phyloP scores from a whole-genome alignment of 2,329 filamentous ascomycete genomes.

The Coniochaeta sp. region DNA sequence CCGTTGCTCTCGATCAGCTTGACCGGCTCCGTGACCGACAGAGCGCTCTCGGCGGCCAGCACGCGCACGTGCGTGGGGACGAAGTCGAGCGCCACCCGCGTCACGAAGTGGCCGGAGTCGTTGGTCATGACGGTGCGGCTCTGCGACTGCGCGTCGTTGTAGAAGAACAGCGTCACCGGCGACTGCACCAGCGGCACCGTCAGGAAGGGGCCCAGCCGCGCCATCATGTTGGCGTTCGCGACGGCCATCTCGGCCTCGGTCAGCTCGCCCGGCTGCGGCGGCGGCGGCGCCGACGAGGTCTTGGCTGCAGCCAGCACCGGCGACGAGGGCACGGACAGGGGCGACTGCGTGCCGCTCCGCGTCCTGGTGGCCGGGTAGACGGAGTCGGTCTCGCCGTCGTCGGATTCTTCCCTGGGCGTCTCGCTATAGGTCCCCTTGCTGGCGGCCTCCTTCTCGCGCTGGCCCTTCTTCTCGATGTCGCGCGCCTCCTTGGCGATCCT shows the following conservation, averaged over 20 bases:
- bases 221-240: conserved; percentile 84
- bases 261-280: conserved; percentile 43
- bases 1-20: conserved; percentile 70
- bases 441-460: conserved; percentile 64
- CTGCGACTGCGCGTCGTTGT: conserved; percentile 74
- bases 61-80: conserved; percentile 85
- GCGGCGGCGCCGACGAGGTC: conserved; percentile 21
- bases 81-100: conserved; percentile 78
- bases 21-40: conserved; percentile 76
- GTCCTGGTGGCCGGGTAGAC: conserved; percentile 17
- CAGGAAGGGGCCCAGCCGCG: conserved; percentile 81
- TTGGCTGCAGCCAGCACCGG: conserved; percentile 32
- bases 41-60: conserved; percentile 66
- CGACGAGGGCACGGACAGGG: conserved; percentile 34
- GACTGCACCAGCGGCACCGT: conserved; percentile 70
- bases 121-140: conserved; percentile 82
- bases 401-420: conserved; percentile 38
- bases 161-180: conserved; percentile 91
- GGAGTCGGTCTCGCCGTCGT: conserved; percentile 22
- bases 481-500: conserved; percentile 69
- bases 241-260: conserved; percentile 66
- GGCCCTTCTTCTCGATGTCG: conserved; percentile 65
- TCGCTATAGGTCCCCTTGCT: conserved; percentile 70
- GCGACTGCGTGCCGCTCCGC: conserved; percentile 24
- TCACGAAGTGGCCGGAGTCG: conserved; percentile 78